Evolutionary conservation across 129 eudicot species (phyloP).

Genomic region (Centrapalus pauciflorus): DNA sequence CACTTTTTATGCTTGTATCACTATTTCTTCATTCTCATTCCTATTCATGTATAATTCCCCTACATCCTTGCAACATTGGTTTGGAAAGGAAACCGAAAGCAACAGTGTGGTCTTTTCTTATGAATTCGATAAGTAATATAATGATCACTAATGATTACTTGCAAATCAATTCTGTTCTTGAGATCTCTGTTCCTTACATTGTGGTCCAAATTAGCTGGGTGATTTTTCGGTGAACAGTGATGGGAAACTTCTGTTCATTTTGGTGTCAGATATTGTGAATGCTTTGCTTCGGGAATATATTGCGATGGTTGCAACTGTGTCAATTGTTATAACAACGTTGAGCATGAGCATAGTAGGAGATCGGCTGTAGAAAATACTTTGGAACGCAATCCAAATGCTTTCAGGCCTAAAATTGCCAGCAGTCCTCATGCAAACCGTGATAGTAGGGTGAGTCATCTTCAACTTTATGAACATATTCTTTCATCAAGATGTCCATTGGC

Average conservation of each 20-base stretch:
- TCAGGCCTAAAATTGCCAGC: slow-evolving; percentile 76
- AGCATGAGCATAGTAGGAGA: slow-evolving; percentile 62
- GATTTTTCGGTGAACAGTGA: background rate
- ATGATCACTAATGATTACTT: background rate
- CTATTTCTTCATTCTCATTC: too few species aligned
- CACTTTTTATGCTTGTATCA: too few species aligned
- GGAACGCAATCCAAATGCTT: slow-evolving; percentile 84
- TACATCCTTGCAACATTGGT: background rate
- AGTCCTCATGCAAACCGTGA: slow-evolving; percentile 64
- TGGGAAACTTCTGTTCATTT: background rate
- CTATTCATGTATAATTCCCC: background rate
- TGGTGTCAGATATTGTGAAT: slow-evolving; percentile 74
- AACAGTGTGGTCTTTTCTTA: too few species aligned
- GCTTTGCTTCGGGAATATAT: slow-evolving; percentile 77
- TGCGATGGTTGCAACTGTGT: slow-evolving; percentile 93
- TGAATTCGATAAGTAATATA: background rate
- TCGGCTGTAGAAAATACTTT: slow-evolving; percentile 59
- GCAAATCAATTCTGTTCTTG: background rate
- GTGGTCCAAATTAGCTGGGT: background rate
- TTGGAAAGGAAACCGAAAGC: too few species aligned
- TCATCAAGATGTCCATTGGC: too few species aligned
- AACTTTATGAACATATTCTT: too few species aligned
- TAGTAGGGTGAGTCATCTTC: slow-evolving; percentile 42
- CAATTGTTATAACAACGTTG: slow-evolving; percentile 68
- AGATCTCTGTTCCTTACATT: background rate